Evolutionary conservation across 2,329 filamentous ascomycete species (phyloP).

Genomic region (Xylariomycetidae sp.): DNA sequence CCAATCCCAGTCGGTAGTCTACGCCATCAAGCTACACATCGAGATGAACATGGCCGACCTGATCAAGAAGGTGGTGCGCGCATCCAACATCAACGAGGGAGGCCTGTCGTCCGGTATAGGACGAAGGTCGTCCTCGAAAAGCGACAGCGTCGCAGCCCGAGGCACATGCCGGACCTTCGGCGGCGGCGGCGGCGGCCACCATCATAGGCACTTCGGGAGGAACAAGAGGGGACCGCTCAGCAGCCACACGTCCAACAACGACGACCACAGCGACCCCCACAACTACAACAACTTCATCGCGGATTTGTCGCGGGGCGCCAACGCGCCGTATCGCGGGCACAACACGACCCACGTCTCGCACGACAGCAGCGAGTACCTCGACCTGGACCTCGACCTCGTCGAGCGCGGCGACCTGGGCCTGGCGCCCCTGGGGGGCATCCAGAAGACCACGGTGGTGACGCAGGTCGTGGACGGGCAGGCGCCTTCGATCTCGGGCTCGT

Average conservation of each 20-base stretch:
- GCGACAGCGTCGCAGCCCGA: too few species aligned
- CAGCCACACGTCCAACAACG: too few species aligned
- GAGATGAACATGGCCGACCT: too few species aligned
- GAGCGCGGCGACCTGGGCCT: neutral
- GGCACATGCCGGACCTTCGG: too few species aligned
- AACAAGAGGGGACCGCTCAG: too few species aligned
- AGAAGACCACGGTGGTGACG: slow-evolving; percentile 1
- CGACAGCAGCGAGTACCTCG: neutral
- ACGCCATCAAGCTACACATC: too few species aligned
- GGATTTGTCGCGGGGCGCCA: neutral
- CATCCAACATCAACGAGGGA: neutral
- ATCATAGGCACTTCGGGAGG: too few species aligned
- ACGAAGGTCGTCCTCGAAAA: neutral
- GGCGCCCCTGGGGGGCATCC: neutral
- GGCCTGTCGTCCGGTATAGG: neutral
- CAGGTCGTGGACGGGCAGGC: slow-evolving; percentile 1
- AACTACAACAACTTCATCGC: slow-evolving; percentile 2
- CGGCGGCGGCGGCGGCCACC: too few species aligned
- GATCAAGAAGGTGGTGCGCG: too few species aligned
- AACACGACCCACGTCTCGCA: neutral
- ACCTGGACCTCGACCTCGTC: neutral
- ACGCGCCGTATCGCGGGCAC: neutral
- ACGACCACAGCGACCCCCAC: neutral
- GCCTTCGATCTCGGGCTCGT: too few species aligned
- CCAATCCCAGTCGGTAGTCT: too few species aligned